Conservation (phyloP, 2,329 filamentous ascomycete genomes). For the Claviceps maximensis region DNA sequence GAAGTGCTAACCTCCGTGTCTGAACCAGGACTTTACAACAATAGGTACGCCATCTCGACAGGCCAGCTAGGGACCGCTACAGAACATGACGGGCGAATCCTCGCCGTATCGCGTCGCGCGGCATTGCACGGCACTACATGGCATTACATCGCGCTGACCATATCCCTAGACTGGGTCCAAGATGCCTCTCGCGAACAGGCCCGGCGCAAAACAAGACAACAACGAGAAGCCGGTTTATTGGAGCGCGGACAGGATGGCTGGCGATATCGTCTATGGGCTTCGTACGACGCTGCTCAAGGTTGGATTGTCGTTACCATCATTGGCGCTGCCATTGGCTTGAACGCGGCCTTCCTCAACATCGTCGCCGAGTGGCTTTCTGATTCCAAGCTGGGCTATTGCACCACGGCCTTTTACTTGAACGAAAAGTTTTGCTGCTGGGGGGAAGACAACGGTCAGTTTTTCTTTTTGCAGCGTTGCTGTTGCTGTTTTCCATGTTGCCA, state of each 20-base stretch:
- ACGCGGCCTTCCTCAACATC: constrained; percentile 87
- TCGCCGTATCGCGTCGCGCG: no score
- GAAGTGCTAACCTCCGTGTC: background rate
- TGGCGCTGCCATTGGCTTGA: constrained; percentile 81
- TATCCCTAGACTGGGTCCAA: constrained; percentile 74
- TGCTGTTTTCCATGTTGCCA: no score
- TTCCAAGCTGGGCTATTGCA: constrained; percentile 91
- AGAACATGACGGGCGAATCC: no score
- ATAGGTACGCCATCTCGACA: constrained; percentile 42
- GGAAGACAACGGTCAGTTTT: constrained; percentile 58
- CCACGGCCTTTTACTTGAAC: constrained; percentile 91
- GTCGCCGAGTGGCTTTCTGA: constrained; percentile 94
- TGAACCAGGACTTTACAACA: constrained; percentile 70
- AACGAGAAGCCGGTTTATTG: constrained; percentile 58
- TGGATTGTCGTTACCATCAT: constrained; percentile 97
- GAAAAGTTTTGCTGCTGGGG: constrained; percentile 98
- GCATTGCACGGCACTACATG: no score
- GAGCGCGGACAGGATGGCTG: constrained; percentile 59
- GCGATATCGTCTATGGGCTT: constrained; percentile 68
- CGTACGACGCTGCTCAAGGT: constrained; percentile 90
- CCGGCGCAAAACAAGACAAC: constrained; percentile 62
- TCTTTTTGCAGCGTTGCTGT: no score
- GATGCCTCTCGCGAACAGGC: constrained; percentile 86
- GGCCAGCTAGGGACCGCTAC: background rate
- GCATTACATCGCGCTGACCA: background rate